phyloP scores from a whole-genome alignment of 768 basidiomycete species.

The Pisolithus tinctorius region DNA sequence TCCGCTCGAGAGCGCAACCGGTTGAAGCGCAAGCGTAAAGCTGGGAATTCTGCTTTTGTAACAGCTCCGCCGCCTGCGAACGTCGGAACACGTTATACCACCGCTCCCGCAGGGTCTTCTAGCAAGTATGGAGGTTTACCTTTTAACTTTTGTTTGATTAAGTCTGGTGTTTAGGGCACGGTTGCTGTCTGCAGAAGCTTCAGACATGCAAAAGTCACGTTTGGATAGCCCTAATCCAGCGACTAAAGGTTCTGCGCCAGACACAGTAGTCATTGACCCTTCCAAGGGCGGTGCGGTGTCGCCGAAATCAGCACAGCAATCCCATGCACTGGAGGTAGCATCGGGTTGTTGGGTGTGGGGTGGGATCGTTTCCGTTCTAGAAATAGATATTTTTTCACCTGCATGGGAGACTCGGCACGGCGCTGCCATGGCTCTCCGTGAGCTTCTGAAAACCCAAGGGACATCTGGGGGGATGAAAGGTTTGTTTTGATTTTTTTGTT shows the following conservation, averaged over 20 bases:
- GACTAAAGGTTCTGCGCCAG: conserved; percentile 33
- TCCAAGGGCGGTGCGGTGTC: conserved; percentile 80
- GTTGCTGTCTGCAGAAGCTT: conserved; percentile 61
- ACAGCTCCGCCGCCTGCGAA: conserved; percentile 56
- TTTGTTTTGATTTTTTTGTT: conserved; percentile 18
- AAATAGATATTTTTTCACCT: conserved; percentile 77
- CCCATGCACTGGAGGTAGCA: conserved; percentile 69
- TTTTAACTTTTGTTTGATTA: conserved; percentile 2
- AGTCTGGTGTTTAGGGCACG: conserved; percentile 47
- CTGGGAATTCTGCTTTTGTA: conserved; percentile 78
- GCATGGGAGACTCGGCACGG: conserved; percentile 95
- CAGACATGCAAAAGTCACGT: conserved; percentile 43
- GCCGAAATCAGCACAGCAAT: conserved; percentile 67
- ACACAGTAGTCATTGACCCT: conserved; percentile 74
- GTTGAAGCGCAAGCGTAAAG: conserved; percentile 90
- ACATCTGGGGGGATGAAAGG: conserved; percentile 78
- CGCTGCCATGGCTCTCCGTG: conserved; percentile 84
- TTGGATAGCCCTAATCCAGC: conserved; percentile 49
- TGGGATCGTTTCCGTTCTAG: conserved; percentile 69
- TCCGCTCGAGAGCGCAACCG: conserved; percentile 93
- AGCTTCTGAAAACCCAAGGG: conserved; percentile 81
- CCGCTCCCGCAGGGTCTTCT: conserved; percentile 49
- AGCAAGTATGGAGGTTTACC: conserved; percentile 42
- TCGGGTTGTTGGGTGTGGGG: conserved; percentile 84
- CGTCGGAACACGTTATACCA: conserved; percentile 53